Evolutionary conservation across 345 rosid species (phyloP), one percentile per base, ranked within the genome.

Genomic region (Nephelium lappaceum): DNA sequence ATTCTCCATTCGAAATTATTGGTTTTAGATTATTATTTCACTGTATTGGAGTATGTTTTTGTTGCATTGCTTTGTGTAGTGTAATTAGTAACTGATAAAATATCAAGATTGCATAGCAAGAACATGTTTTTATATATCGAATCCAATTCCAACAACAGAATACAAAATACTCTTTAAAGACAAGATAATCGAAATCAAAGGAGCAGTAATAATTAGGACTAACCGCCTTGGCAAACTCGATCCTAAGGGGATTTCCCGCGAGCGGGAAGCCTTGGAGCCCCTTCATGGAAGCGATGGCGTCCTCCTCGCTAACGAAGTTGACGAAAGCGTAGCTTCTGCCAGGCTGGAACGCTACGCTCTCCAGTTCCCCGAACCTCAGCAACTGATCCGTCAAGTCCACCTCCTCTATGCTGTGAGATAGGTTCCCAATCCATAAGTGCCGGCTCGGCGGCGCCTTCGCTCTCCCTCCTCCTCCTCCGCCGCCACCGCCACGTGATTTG

Each of bases 171-270:
- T 42, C 68, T 31, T 41, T 21, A 63, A 55, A 74, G 49, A 64
- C 11, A 78, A 36, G 5, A 67, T 64, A 64, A 65, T 51, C 64
- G 27, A 60, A 60, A 76, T 21, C 73, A 73, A 27, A 73, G 27
- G 57, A 23, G 6, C 39, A 84, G 77, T 74, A 76, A 62, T 69
- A 78, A 76, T 85, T 87, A 85, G 79, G 67, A 95, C 99, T 95
- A 92, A 95, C 98, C 98, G 97, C 92, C 96, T 95, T 95, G 55
- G 98, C 93, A 88, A 91, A 95, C 88, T 95, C 98, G 84, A 95
- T 89, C 85, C 90, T 90, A 83, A 95, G 96, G 55, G 96, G 94
- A 76, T 86, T 93, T 81, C 94, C 97, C 15, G 89, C 86, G 53
- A 95, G 84, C 61, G 92, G 87, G 74, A 88, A 85, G 25, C 94